Percentiles rank a stretch among this genome's conserved stretches.
These are phyloP conservation scores for Brassica hybrid DNA, from an alignment of 441 rosid species.

Conservation along the genomic window DNA sequence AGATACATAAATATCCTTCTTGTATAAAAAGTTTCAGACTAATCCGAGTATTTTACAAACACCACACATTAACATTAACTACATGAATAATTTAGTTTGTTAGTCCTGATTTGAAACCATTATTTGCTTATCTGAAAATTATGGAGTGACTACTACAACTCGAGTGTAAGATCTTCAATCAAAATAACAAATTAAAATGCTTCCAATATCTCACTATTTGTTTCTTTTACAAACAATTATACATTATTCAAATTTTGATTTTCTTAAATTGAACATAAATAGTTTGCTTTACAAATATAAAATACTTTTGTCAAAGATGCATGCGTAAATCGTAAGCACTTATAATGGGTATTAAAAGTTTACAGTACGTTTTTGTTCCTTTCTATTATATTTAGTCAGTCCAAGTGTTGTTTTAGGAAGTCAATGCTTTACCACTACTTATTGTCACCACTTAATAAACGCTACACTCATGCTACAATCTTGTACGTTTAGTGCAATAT, in stretches of 20 bases:
- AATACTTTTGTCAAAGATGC: slow-evolving; percentile 9
- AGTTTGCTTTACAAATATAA: slow-evolving; percentile 11
- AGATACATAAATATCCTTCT: slow-evolving; percentile 8
- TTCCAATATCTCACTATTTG: not conserved
- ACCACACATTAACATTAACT: slow-evolving; percentile 5
- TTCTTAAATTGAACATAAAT: not conserved
- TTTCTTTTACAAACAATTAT: not conserved
- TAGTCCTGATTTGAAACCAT: slow-evolving; percentile 1
- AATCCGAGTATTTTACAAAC: not conserved
- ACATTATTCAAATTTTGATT: not conserved
- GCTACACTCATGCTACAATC: not conserved
- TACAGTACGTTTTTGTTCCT: not conserved
- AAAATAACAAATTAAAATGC: not conserved
- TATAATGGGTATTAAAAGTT: not conserved
- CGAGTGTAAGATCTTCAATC: not conserved
- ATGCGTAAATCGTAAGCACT: slow-evolving; percentile 19
- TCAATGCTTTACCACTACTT: slow-evolving; percentile 22
- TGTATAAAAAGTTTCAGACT: not conserved
- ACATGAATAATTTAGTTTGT: slow-evolving; percentile 10
- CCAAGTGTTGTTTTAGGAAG: slow-evolving; percentile 2
- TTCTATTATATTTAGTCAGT: slow-evolving; percentile 10
- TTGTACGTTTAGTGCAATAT: slow-evolving; percentile 21
- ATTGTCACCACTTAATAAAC: slow-evolving; percentile 15
- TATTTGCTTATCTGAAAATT: not conserved
- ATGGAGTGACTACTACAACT: not conserved